Conservation (phyloP, 2,329 filamentous ascomycete genomes). For the Aspergillus sp. region DNA sequence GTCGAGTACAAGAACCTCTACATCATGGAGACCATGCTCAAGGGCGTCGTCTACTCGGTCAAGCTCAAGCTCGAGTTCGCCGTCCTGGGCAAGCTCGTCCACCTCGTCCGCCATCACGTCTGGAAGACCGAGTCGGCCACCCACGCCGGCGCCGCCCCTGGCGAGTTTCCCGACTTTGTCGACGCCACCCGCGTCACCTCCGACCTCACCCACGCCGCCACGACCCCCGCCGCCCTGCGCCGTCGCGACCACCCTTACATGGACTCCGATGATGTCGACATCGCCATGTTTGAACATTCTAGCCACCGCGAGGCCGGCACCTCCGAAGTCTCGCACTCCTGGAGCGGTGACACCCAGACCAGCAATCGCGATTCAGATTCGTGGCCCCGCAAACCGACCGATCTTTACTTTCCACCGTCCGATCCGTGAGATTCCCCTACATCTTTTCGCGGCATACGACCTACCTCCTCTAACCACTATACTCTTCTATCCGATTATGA, state of each 20-base stretch:
- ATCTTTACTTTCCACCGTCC: neutral
- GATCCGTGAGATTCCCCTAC: no score
- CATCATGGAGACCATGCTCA: slow-evolving; percentile 48
- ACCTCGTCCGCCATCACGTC: slow-evolving; percentile 39
- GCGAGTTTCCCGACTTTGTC: slow-evolving; percentile 44
- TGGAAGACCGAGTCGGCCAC: slow-evolving; percentile 38
- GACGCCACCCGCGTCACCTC: slow-evolving; percentile 43
- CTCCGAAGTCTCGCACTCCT: slow-evolving; percentile 28
- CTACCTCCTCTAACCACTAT: no score
- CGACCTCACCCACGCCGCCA: slow-evolving; percentile 41
- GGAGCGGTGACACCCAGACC: slow-evolving; percentile 30
- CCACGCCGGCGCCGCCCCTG: neutral
- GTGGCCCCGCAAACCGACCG: neutral
- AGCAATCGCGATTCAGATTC: slow-evolving; percentile 9
- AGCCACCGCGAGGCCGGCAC: slow-evolving; percentile 18
- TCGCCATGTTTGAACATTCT: slow-evolving; percentile 38
- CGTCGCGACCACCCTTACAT: slow-evolving; percentile 30
- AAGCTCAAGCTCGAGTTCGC: slow-evolving; percentile 53
- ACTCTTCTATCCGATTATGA: no score
- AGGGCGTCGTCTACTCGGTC: slow-evolving; percentile 49
- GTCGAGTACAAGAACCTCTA: slow-evolving; percentile 46
- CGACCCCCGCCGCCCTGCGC: slow-evolving; percentile 14
- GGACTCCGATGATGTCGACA: slow-evolving; percentile 36
- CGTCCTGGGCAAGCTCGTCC: slow-evolving; percentile 46
- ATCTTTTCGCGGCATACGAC: no score